Evolutionary conservation across 2,329 filamentous ascomycete genomes (phyloP), one percentile per base, ranked within the genome.

Genomic region (Talaromyces sp.): DNA sequence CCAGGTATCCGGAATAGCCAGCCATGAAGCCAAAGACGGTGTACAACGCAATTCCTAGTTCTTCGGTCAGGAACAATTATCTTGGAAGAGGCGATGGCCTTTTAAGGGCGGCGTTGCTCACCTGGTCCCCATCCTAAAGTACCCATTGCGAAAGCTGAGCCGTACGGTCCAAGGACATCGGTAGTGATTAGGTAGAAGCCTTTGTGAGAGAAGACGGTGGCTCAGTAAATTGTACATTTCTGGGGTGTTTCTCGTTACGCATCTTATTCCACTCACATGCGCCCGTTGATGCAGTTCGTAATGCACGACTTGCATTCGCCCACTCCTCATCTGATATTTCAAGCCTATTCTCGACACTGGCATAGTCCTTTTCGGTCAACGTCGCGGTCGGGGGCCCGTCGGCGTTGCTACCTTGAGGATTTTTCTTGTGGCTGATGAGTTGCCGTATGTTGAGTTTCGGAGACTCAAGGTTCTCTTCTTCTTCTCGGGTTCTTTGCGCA

Each of bases 161-260:
- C 75, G 57, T 72, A 78, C 1, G 77, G 77, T 0, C 79, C 79
- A 5, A 81, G 67, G 53, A 81, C 77, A 61, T 81, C 79, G 1
- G 79, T 81, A 9, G 79, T 80, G 65, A 81, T 81, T 54, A 81
- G 70, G 56, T 79, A 81, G 64, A 82, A 82, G 46, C 59, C 59
- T 61, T 46, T 50, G 12, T n/a, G 3, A 3, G 12, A 27, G 27
- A 17, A 19, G 21, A 27, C 14, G 12, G 6, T 26, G 7, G 14
- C 4, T 51, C 48, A 51, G 26, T 46, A 10, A 10, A 9, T 19
- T 46, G n/a, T n/a, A 7, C 14, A 8, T 21, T 46, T 21, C 12
- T 21, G 3, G 14, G 8, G 14, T 3, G 2, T 46, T 19, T 46
- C 41, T 14, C n/a, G 17, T 6, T 17, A 17, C 7, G 32, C 6